Conservation (phyloP, 2,329 filamentous ascomycete species). For the Fusarium drepaniforme region DNA sequence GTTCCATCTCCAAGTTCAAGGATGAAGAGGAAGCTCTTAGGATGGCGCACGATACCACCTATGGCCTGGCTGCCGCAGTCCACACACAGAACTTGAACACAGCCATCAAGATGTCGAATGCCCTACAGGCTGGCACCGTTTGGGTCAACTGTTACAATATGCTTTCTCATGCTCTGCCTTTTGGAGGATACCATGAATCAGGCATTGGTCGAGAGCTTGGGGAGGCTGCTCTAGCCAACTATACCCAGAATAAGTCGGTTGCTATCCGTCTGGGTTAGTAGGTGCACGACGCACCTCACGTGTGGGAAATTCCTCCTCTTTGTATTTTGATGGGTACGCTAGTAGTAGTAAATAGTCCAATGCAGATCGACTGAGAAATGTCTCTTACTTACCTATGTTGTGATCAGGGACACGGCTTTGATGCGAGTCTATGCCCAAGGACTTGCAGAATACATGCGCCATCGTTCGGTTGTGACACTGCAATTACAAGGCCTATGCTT, state of each 20-base stretch:
- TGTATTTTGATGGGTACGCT: too few relatives aligned
- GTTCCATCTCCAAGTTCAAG: constrained; percentile 88
- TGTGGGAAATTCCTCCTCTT: not conserved
- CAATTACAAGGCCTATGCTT: too few relatives aligned
- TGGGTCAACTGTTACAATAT: constrained; percentile 77
- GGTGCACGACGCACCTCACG: not conserved
- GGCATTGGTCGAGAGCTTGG: constrained; percentile 84
- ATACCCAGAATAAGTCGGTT: constrained; percentile 77
- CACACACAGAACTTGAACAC: constrained; percentile 88
- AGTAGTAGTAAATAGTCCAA: too few relatives aligned
- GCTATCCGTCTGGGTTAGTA: not conserved
- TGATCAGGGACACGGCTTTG: too few relatives aligned
- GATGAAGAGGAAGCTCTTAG: constrained; percentile 82
- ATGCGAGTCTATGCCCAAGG: too few relatives aligned
- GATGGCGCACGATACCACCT: constrained; percentile 80
- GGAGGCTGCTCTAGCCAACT: constrained; percentile 75
- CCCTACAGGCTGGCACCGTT: constrained; percentile 76
- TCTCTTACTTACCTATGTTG: too few relatives aligned
- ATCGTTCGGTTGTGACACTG: too few relatives aligned
- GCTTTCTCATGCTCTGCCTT: constrained; percentile 74
- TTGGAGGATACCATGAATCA: constrained; percentile 83
- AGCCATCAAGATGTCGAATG: constrained; percentile 82
- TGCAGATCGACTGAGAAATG: too few relatives aligned
- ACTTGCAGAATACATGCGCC: too few relatives aligned
- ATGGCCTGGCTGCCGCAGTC: constrained; percentile 86